Evolutionary conservation across 139 green algal genomes (phyloP).

Genomic region (Chlamydomonas sp.): DNA sequence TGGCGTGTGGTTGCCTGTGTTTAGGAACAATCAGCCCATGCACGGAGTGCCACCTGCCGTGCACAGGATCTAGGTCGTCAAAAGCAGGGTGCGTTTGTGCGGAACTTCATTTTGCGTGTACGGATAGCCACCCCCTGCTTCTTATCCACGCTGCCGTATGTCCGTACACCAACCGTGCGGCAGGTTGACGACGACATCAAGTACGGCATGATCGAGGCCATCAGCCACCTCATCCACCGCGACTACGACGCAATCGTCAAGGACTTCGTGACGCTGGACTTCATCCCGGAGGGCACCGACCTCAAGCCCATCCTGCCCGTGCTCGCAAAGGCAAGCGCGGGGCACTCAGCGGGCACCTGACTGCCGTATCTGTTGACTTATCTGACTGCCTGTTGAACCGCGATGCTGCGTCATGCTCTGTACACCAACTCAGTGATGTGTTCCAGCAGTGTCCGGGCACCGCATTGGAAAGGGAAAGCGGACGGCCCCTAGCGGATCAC

Average conservation of each 20-base stretch:
- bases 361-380: no score
- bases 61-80: no score
- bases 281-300: slow-evolving; percentile 95
- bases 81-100: no score
- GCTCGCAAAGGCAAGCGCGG: slow-evolving; percentile 69
- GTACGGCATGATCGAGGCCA: slow-evolving; percentile 99
- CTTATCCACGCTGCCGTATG: neutral
- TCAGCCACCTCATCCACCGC: slow-evolving; percentile 97
- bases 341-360: no score
- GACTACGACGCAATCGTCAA: slow-evolving; percentile 96
- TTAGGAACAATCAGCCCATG: no score
- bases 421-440: no score
- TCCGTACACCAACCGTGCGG: neutral
- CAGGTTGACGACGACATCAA: slow-evolving; percentile 91
- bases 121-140: neutral
- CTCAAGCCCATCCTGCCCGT: slow-evolving; percentile 95
- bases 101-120: neutral
- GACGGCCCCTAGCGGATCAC: neutral
- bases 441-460: no score
- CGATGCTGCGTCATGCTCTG: no score
- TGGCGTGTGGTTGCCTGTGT: no score
- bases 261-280: slow-evolving; percentile 99
- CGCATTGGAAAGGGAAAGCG: no score
- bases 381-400: no score
- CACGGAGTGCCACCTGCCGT: no score